Conservation (phyloP, 2,329 filamentous ascomycete species). For the Fonsecaea monophora region DNA sequence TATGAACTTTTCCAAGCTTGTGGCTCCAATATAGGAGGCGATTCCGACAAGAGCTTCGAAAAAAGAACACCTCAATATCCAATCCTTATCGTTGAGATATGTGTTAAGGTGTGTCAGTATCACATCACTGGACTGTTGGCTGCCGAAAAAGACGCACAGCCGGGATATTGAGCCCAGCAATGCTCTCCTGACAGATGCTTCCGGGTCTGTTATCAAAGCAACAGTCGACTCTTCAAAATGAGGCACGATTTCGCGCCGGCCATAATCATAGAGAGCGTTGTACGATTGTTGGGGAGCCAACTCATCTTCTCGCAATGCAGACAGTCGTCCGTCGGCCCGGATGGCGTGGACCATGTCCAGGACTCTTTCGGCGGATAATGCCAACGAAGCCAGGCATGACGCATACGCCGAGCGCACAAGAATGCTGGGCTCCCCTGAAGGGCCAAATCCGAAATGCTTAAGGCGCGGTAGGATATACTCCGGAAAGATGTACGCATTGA, state of each 20-base stretch:
- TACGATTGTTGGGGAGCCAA: constrained; percentile 72
- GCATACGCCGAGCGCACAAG: constrained; percentile 90
- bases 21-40: constrained; percentile 85
- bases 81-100: constrained; percentile 94
- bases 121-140: constrained; percentile 91
- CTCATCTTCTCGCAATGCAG: constrained; percentile 77
- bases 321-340: constrained; percentile 80
- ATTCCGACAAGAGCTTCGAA: constrained; percentile 96
- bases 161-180: constrained; percentile 91
- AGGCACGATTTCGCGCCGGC: constrained; percentile 80
- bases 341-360: constrained; percentile 90
- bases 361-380: constrained; percentile 82
- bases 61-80: constrained; percentile 95
- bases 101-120: constrained; percentile 95
- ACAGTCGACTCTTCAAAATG: constrained; percentile 90
- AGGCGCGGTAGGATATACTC: constrained; percentile 69
- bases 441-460: constrained; percentile 62
- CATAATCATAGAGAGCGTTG: constrained; percentile 84
- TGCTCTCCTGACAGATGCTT: constrained; percentile 84
- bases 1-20: constrained; percentile 91
- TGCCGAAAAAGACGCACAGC: constrained; percentile 93
- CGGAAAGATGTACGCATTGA: constrained; percentile 71
- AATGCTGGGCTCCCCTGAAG: constrained; percentile 64
- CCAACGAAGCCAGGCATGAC: constrained; percentile 86
- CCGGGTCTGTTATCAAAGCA: constrained; percentile 82